Base-by-base conservation (phyloP, 1,284 basidiomycete genomes). In the Cryptococcus amylolentus region DNA sequence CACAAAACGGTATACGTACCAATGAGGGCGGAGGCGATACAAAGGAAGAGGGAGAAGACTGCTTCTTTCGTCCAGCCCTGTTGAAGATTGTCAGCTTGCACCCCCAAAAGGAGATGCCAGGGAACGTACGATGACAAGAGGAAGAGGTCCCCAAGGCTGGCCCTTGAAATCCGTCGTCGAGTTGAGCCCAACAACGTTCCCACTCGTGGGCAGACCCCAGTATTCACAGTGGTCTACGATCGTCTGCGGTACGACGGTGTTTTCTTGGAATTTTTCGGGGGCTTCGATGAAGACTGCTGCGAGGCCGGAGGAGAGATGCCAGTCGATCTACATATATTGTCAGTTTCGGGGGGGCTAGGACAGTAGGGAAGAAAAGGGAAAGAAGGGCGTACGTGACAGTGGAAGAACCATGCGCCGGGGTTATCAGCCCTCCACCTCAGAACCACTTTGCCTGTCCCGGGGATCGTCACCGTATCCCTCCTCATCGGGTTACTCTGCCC, bases 31-130 rank as follows among this genome's bases (percentile, higher is more conserved):
- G 88, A 85, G 57, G 95, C 76, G 53, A 93, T 85, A 69, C 90
- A 92, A 49, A 88, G 92, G 1, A 85, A 82, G 81, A 98, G 85
- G 23, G 93, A 92, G 31, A 85, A 84, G 59, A 91, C 88, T 28
- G 88, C 91, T 73, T 82, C 86, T 27, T 85, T 76, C 55, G 83
- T 84, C 90, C 90, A 94, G n/a, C 89, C 89, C 65, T 67, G 31
- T 31, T 18, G 14, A 12, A 10, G 4, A 28, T 42, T 23, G 39
- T 51, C 38, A 51, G 26, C 28, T 26, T 7, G 49, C 2, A 39
- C 20, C 37, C 38, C 23, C 23, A 23, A 23, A 20, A 44, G n/a
- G 41, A 62, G 35, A 51, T 37, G 31, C 27, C 9, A 42, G 40
- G 31, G n/a, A 31, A 68, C 68, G 71, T 65, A 69, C 66, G 64